Base-by-base conservation (phyloP, 176 grass and related monocot species). In the Eleusine coracana region DNA sequence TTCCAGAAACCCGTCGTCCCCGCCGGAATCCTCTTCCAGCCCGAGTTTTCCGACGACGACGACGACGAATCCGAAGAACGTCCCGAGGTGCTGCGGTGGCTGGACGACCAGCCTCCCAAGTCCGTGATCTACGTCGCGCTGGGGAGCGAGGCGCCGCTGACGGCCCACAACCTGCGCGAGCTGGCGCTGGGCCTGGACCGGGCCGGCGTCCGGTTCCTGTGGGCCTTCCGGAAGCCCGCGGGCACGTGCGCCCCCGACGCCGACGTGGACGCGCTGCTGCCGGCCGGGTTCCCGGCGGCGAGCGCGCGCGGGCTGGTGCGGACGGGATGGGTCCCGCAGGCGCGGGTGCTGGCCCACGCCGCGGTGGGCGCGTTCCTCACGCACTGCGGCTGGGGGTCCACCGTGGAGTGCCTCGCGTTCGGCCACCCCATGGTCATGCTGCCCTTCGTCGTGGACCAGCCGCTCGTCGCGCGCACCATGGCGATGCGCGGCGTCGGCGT, bases 351-450 rank as follows among this genome's bases (percentile, higher is more conserved):
- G 3, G 74, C 69, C 14, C 89, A 93, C 34, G 36, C 3, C 41
- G 86, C 87, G 0, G 78, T 81, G 14, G 86, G 74, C 63, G 86
- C 86, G 9, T 97, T 93, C 80, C 71, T 91, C n/a, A 91, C 88
- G 7, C 88, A 93, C 82, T 93, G 94, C 34, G 94, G 91, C 1
- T 93, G 85, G 84, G 84, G 94, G 29, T 91, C 94, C 70, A 80
- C 78, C 42, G 10, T 97, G 34, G 94, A 97, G 72, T 51, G 80
- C 71, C 44, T 97, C 64, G 31, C 34, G 11, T 86, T 89, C 38
- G 91, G 91, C n/a, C 89, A 60, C 17, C 91, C 94, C 44, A 25
- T 93, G 66, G 77, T 90, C 1, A 84, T 88, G 84, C 73, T 97
- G 2, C 94, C 94, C 0, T 85, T 90, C 64, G 8, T 87, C 1